phyloP scores from a whole-genome alignment of 257 asterid genomes.

The Solanum clarkiae region DNA sequence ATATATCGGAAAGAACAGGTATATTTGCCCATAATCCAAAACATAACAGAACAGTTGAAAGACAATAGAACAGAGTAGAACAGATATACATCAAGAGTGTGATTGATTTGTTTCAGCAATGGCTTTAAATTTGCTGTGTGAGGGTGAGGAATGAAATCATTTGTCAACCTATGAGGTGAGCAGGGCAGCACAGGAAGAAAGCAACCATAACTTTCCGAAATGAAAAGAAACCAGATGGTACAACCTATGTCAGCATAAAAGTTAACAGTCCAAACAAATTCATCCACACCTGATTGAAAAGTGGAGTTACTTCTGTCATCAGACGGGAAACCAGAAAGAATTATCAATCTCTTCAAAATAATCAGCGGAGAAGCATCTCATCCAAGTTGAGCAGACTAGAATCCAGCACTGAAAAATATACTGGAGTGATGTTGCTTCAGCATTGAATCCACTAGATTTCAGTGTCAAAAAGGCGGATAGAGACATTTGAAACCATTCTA shows the following conservation, averaged over 20 bases:
- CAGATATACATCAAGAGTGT: not conserved
- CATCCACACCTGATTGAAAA: not conserved
- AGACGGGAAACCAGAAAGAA: not conserved
- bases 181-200: not conserved
- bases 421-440: not conserved
- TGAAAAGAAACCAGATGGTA: not conserved
- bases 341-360: not conserved
- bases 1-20: not conserved
- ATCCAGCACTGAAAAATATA: not conserved
- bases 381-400: not conserved
- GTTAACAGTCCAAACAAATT: not conserved
- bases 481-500: constrained; percentile 61
- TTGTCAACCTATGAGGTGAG: not conserved
- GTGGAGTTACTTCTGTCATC: not conserved
- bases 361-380: not conserved
- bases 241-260: not conserved
- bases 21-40: not conserved
- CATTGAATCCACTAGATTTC: constrained; percentile 43
- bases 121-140: not conserved
- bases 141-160: not conserved
- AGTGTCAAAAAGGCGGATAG: constrained; percentile 87
- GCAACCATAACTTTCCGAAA: not conserved
- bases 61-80: not conserved
- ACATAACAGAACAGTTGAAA: not conserved
- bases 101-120: not conserved